phyloP scores from a whole-genome alignment of 2,329 filamentous ascomycete species.

The Fusarium abutilonis region DNA sequence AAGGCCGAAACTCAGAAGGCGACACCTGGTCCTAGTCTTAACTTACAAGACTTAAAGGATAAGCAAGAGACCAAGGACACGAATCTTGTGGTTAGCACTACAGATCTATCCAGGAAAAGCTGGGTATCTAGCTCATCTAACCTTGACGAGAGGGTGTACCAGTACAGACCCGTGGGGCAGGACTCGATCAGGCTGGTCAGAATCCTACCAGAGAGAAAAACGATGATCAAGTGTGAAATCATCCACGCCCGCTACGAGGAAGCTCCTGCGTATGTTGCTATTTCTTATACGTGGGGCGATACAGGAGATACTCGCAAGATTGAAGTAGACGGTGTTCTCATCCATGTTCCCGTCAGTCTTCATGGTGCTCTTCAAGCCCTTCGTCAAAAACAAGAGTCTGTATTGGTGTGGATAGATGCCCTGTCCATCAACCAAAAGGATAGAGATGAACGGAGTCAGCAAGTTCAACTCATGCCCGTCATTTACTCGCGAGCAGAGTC shows the following conservation, averaged over 20 bases:
- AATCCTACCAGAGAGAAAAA: constrained; percentile 6
- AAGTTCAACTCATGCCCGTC: constrained; percentile 20
- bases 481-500: constrained; percentile 20
- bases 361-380: constrained; percentile 15
- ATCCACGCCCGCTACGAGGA: constrained; percentile 9
- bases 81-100: neutral
- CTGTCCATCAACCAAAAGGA: constrained; percentile 19
- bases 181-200: constrained; percentile 25
- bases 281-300: constrained; percentile 31
- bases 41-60: neutral
- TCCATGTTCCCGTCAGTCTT: constrained; percentile 10
- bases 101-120: neutral
- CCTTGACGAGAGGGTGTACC: neutral
- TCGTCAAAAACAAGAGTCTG: constrained; percentile 2
- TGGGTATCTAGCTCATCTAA: neutral
- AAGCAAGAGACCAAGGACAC: neutral
- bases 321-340: constrained; percentile 5
- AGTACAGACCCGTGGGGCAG: constrained; percentile 18
- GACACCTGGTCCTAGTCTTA: neutral
- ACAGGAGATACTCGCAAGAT: constrained; percentile 14
- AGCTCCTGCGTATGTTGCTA: constrained; percentile 8
- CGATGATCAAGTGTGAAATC: constrained; percentile 21
- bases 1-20: too few relatives aligned
- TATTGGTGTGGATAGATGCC: constrained; percentile 24
- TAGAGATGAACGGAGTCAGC: constrained; percentile 4